Conservation (phyloP, 768 basidiomycete species). For the Sarcodon aspratus region DNA sequence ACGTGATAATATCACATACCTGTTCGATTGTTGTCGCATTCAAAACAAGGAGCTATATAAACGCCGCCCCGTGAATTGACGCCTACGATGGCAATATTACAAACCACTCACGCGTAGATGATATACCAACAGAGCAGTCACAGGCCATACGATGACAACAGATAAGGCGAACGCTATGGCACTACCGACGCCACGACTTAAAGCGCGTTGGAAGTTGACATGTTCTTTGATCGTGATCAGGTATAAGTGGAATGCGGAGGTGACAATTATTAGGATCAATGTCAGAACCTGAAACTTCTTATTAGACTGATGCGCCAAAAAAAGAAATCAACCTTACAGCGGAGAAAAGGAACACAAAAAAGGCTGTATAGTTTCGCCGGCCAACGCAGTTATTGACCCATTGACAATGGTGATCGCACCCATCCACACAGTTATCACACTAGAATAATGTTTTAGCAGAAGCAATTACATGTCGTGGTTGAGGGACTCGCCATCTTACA, state of each 20-base stretch:
- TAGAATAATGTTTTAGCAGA: slow-evolving; percentile 17
- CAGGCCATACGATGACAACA: slow-evolving; percentile 71
- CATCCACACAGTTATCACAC: slow-evolving; percentile 97
- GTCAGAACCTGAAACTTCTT: slow-evolving; percentile 25
- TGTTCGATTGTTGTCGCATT: slow-evolving; percentile 97
- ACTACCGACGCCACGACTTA: slow-evolving; percentile 53
- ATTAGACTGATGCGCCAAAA: slow-evolving; percentile 1
- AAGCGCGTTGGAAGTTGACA: slow-evolving; percentile 35
- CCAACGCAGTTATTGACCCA: slow-evolving; percentile 97
- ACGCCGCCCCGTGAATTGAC: slow-evolving; percentile 2
- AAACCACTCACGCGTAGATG: slow-evolving; percentile 65
- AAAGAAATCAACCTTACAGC: slow-evolving; percentile 38
- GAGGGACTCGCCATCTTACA: slow-evolving; percentile 70
- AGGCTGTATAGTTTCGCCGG: slow-evolving; percentile 89
- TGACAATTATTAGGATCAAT: slow-evolving; percentile 66
- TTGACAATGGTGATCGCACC: slow-evolving; percentile 86
- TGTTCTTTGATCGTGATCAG: slow-evolving; percentile 41
- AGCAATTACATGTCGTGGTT: neutral
- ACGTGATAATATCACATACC: slow-evolving; percentile 30
- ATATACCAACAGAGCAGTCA: slow-evolving; percentile 68
- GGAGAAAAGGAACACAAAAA: slow-evolving; percentile 73
- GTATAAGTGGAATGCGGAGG: slow-evolving; percentile 74
- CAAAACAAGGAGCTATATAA: slow-evolving; percentile 55
- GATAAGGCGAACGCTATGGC: slow-evolving; percentile 71
- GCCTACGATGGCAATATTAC: neutral